phyloP scores from a whole-genome alignment of 2,329 filamentous ascomycete species.

The Diaporthe humulicola region DNA sequence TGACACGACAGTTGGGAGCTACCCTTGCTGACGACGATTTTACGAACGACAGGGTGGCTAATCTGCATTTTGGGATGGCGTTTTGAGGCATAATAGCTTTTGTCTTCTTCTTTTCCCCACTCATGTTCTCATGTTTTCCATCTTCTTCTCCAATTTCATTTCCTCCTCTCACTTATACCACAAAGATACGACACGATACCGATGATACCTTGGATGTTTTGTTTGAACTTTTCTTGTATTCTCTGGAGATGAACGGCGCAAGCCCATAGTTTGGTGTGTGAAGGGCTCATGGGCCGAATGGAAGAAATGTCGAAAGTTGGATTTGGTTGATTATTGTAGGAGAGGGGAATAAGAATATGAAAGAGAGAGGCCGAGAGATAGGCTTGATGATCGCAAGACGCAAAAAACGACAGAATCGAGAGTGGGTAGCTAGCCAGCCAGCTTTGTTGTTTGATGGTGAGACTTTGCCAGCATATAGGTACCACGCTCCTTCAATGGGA shows the following conservation, averaged over 20 bases:
- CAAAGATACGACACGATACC: conserved; percentile 40
- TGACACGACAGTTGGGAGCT: background rate
- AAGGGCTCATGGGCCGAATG: conserved; percentile 22
- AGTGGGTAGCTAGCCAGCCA: background rate
- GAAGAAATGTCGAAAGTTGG: background rate
- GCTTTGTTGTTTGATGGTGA: conserved; percentile 29
- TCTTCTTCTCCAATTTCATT: background rate
- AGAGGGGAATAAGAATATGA: background rate
- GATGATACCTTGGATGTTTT: conserved; percentile 40
- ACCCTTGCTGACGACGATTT: conserved; percentile 27
- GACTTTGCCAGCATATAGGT: conserved; percentile 20
- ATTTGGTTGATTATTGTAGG: background rate
- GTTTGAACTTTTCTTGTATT: background rate
- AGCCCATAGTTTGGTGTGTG: conserved; percentile 25
- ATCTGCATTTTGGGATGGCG: conserved; percentile 37
- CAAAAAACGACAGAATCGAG: conserved; percentile 26
- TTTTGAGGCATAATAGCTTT: conserved; percentile 33
- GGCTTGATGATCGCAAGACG: conserved; percentile 36
- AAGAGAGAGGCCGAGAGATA: conserved; percentile 22
- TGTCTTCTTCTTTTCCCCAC: conserved; percentile 40
- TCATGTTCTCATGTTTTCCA: conserved; percentile 5
- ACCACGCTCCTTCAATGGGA: conserved; percentile 35
- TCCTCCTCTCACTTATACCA: conserved; percentile 35
- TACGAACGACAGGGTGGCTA: conserved; percentile 2
- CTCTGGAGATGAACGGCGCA: conserved; percentile 33